phyloP scores from a whole-genome alignment of 1,139 yeast species.

The Kurtzmaniella quercitrusa region DNA sequence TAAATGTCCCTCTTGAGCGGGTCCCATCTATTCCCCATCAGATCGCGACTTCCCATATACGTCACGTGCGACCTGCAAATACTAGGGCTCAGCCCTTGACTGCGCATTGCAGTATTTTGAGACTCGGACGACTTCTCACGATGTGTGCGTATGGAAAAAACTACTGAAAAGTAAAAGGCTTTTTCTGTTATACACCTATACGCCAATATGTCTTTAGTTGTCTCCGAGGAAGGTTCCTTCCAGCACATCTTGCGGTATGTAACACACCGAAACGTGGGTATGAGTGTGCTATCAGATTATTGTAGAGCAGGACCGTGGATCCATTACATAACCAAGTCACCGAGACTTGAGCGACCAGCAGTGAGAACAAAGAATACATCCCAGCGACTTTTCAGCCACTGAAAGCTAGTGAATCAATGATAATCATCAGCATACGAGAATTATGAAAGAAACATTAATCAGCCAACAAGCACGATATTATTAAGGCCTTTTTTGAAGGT shows the following conservation, averaged over 20 bases:
- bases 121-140: conserved; percentile 6
- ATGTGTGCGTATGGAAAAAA: conserved; percentile 5
- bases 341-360: no score
- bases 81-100: conserved; percentile 18
- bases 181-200: conserved; percentile 6
- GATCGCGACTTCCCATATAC: conserved; percentile 1
- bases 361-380: no score
- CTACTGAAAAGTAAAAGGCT: conserved; percentile 8
- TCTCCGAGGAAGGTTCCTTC: conserved; percentile 98
- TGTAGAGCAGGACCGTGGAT: neutral
- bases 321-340: no score
- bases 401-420: no score
- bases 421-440: no score
- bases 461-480: no score
- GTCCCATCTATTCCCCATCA: no score
- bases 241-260: conserved; percentile 99
- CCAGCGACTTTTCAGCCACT: no score
- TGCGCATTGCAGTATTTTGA: conserved; percentile 5
- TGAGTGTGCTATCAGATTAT: neutral
- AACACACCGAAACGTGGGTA: conserved; percentile 2
- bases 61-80: neutral
- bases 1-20: no score
- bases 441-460: no score
- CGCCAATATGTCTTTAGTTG: conserved; percentile 87
- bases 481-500: no score